Evolutionary conservation across 805 yeast species (phyloP), one percentile per base, ranked within the genome.

Genomic region (Metschnikowia continentalis): DNA sequence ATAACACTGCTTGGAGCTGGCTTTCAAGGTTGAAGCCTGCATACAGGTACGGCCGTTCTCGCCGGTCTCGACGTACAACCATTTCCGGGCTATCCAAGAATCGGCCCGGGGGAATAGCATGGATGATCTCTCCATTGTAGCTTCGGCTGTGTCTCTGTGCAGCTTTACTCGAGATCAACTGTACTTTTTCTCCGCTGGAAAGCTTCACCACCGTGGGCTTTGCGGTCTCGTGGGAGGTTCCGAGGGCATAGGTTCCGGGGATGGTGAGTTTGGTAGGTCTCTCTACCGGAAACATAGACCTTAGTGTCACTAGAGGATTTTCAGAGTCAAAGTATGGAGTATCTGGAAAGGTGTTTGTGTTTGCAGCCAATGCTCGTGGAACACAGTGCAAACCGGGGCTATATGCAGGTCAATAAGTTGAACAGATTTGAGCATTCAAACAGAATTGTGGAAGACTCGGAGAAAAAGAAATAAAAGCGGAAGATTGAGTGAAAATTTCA

Each of bases 121-220:
- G 47, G 14, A 44, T n/a, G 14, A 23, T 8, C 2, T 44, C 40
- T 13, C 17, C 15, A 6, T 11, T 11, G 11, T 15, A n/a, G 22
- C 32, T 23, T 15, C 7, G 46, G 4, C n/a, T 7, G 14, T 22
- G 43, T 13, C 17, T 26, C 13, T 22, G 35, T 7, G 35, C n/a
- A 13, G 20, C 30, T n/a, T 22, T 32, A 15, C 38, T 30, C 5
- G 46, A 42, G 19, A 53, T 41, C 26, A 53, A 50, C 26, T 49
- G 48, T 13, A 53, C 51, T 32, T 42, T 49, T 35, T 53, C 55
- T 3, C 55, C 55, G 39, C 39, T 23, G 13, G n/a, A 26, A 17
- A 53, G 55, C 32, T 47, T 49, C 20, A 53, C 53, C 26, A 53
- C 53, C n/a, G 43, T 47, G 5, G 55, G 49, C 17, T 47, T 30